Conservation (phyloP, 2,329 filamentous ascomycete genomes). For the Paracoccidioides brasiliensis region DNA sequence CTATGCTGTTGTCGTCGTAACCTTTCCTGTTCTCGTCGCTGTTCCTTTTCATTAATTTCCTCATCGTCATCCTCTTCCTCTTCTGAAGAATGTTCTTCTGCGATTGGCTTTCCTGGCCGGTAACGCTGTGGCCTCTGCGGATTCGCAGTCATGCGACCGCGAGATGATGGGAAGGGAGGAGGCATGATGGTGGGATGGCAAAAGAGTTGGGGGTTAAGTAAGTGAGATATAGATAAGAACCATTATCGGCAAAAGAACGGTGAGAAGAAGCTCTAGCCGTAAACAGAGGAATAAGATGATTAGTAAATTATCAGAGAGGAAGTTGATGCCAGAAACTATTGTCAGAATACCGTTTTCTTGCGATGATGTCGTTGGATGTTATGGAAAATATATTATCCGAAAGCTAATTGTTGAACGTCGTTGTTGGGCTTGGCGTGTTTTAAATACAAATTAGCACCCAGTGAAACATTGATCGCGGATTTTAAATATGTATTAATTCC, state of each 20-base stretch:
- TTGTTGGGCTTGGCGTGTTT: no score
- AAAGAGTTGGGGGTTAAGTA: neutral
- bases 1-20: conserved; percentile 32
- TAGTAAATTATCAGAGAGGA: neutral
- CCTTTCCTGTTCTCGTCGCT: conserved; percentile 24
- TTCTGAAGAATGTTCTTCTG: conserved; percentile 36
- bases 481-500: no score
- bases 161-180: conserved; percentile 30
- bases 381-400: neutral
- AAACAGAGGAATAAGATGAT: neutral
- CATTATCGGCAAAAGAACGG: neutral
- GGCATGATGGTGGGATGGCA: conserved; percentile 21
- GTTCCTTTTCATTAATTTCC: conserved; percentile 46
- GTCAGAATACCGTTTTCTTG: neutral
- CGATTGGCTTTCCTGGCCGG: conserved; percentile 63
- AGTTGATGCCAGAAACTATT: neutral
- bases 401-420: neutral
- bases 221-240: neutral
- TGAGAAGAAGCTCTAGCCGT: neutral
- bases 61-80: conserved; percentile 41
- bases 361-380: neutral
- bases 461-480: no score
- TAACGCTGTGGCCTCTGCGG: conserved; percentile 66
- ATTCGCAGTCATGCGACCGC: conserved; percentile 77
- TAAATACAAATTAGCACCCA: no score